Evolutionary conservation across 306 rosid species (phyloP), one percentile per base, ranked within the genome.

Genomic region (Corylus avellana): DNA sequence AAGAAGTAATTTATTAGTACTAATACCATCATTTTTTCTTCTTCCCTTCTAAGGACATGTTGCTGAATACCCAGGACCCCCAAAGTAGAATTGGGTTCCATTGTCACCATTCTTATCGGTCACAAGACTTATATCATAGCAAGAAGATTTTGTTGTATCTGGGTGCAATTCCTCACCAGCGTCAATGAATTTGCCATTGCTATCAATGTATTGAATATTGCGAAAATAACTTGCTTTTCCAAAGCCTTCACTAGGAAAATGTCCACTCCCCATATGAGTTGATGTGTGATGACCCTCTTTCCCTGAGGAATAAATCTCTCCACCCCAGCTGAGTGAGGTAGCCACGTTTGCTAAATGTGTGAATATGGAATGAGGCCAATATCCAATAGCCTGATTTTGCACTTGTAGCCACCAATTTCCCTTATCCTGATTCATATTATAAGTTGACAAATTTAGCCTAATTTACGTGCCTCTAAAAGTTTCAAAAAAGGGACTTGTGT

Each of bases 241-340:
- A 18, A 8, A 58, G 7, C 79, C 80, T 59, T 83, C 80, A 13
- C 1, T 7, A 0, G 83, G 54, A 39, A 78, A 83, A 49, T 67
- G 83, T 12, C 82, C 70, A 9, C 86, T 83, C 27, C 86, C 83
- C 86, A 83, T 83, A 4, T 83, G 74, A 51, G 86, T 83, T 1
- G 29, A 5, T 0, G 86, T 70, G 74, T 83, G 86, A 39, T 1
- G 77, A n/a, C 74, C 77, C 4, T 2, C 74, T 8, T 2, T 1
- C 8, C 44, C 9, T 10, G 55, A 6, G 53, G 69, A 70, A 8
- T 20, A 9, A 11, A 83, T 54, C 77, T 83, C 86, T 2, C 86
- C 80, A 22, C 83, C 86, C 58, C 68, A 78, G 9, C 1, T 22
- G 3, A 83, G 2, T 5, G 1, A 0, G 2, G 69, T 22, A 1